Percentiles rank a stretch among this genome's conserved stretches.
These are phyloP conservation scores for Microbotryum scabiosae DNA, from an alignment of 1,284 basidiomycete genomes.

Conservation along the genomic window DNA sequence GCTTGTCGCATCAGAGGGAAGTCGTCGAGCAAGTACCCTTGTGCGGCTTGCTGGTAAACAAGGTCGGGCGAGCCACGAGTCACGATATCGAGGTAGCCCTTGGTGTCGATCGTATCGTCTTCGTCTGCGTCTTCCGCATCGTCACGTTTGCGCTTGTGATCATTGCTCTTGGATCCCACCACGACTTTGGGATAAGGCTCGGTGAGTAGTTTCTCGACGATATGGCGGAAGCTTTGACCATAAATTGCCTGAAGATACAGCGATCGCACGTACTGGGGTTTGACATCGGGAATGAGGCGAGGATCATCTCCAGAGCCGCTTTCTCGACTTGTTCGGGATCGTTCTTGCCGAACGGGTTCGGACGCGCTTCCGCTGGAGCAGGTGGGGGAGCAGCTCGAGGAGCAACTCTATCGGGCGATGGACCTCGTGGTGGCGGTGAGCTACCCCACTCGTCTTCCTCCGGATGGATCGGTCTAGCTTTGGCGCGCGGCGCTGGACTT, in stretches of 20 bases:
- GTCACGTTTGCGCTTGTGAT: slow-evolving; percentile 6
- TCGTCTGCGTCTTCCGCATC: background rate
- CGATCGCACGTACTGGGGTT: slow-evolving; percentile 4
- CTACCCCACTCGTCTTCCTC: too few relatives aligned
- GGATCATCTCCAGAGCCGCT: background rate
- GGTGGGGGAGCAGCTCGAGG: too few relatives aligned
- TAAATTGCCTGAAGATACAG: background rate
- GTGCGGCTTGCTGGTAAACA: slow-evolving; percentile 13
- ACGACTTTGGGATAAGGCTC: slow-evolving; percentile 4
- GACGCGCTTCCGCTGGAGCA: too few relatives aligned
- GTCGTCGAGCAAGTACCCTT: background rate
- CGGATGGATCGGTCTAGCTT: too few relatives aligned
- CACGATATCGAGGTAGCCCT: background rate
- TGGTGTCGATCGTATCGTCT: background rate
- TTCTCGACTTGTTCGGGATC: too few relatives aligned
- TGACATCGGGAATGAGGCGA: slow-evolving; percentile 25
- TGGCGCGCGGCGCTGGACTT: too few relatives aligned
- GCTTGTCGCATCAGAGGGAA: slow-evolving; percentile 11
- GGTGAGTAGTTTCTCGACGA: slow-evolving; percentile 17
- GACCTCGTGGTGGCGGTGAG: too few relatives aligned
- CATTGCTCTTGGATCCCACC: background rate
- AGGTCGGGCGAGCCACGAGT: background rate
- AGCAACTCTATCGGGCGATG: too few relatives aligned
- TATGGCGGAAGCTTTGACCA: slow-evolving; percentile 13
- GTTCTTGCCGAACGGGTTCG: too few relatives aligned